Evolutionary conservation across 495 filamentous ascomycete species (phyloP), one percentile per base, ranked within the genome.

Genomic region (Aspergillus haitiensis): DNA sequence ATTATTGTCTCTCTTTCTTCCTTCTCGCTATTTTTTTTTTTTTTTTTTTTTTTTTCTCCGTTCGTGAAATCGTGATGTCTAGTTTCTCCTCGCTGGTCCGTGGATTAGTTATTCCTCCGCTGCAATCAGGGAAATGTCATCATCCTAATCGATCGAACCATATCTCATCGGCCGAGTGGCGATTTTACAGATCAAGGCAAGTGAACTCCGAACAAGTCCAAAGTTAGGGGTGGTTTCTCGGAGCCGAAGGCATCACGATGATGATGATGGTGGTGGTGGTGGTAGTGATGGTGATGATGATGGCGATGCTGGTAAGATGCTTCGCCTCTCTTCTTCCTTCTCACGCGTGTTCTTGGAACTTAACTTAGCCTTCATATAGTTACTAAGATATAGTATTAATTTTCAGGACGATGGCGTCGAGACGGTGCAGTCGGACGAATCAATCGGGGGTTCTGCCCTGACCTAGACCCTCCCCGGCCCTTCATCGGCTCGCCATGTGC

Each of bases 401-500:
- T 46, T 16, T 46, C 11, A 40, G n/a, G 37, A 10, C 37, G 37
- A 40, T 40, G 42, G 42, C 42, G 42, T 46, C 12, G 42, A 13
- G 42, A 42, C 40, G 44, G 11, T 54, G 57, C 40, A 44, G 15
- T 16, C 47, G 40, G n/a, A 59, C 42, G 57, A 59, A 54, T 47
- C 18, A 50, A 32, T 46, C 36, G 18, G 45, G 56, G 37, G 33
- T 36, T 33, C 37, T 49, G 40, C 33, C 57, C 57, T 47, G 39
- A 59, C 39, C 49, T 52, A 39, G 57, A 52, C 57, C 35, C 48
- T 13, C 56, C 33, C n/a, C 34, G 39, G 15, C 45, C 37, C 21
- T 15, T 36, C n/a, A 33, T 52, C 18, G 39, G 6, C 58, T 40
- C 37, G 58, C 58, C 58, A 54, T 60, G 58, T 60, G 40, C 58